A percentile compares a stretch with the other conserved stretches of the same genome.
Conservation (phyloP, 176 grass and related monocot genomes). For the Alopecurus myosuroides region DNA sequence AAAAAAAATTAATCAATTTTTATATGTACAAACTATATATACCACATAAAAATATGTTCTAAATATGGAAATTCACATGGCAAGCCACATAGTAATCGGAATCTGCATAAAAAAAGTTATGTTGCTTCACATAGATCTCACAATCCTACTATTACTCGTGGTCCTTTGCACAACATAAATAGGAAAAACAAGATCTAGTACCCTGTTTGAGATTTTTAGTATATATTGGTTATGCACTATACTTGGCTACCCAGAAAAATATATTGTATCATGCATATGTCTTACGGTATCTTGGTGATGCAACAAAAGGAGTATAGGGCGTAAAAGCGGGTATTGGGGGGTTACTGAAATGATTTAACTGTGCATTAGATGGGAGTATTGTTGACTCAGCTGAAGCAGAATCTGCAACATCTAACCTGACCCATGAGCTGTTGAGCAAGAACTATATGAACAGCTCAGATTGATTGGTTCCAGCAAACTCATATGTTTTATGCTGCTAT, state of each 20-base stretch:
- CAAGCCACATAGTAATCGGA: too few relatives aligned
- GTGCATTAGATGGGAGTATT: too few relatives aligned
- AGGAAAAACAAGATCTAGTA: neutral
- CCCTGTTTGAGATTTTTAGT: neutral
- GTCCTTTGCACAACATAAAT: neutral
- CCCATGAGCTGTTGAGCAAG: neutral
- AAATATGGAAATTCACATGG: too few relatives aligned
- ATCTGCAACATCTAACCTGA: too few relatives aligned
- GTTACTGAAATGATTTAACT: too few relatives aligned
- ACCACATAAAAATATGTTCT: too few relatives aligned
- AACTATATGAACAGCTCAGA: neutral
- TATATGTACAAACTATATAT: too few relatives aligned
- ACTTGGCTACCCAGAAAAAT: neutral
- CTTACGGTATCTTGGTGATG: neutral
- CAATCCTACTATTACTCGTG: neutral
- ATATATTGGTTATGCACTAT: neutral
- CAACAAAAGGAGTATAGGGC: neutral
- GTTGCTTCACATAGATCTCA: neutral
- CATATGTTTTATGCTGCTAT: neutral
- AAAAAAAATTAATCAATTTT: too few relatives aligned
- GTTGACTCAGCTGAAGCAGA: too few relatives aligned
- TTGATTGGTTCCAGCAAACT: neutral
- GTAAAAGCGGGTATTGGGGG: too few relatives aligned
- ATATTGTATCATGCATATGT: neutral
- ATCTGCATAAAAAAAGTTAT: too few relatives aligned